These are phyloP conservation scores for Naematelia encephala DNA, from an alignment of 768 basidiomycete species.

Conservation along the genomic window DNA sequence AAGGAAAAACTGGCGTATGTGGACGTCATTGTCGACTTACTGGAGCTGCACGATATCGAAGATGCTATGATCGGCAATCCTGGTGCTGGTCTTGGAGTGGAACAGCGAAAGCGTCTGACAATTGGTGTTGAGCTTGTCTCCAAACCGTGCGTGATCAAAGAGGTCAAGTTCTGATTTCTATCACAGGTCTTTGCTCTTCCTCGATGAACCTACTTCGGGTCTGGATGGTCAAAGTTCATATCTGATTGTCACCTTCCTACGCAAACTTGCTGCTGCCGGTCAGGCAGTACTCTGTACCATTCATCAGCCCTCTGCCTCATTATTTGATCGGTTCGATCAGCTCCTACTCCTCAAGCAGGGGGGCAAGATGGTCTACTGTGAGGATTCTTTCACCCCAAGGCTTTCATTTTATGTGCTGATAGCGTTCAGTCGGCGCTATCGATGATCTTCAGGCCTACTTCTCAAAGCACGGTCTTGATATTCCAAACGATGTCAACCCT, in stretches of 20 bases:
- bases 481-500: conserved; percentile 64
- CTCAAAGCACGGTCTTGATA: conserved; percentile 63
- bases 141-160: conserved; percentile 33
- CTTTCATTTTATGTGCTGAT: no score
- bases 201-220: conserved; percentile 56
- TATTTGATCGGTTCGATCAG: conserved; percentile 78
- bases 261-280: conserved; percentile 57
- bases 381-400: no score
- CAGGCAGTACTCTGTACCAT: conserved; percentile 71
- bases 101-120: conserved; percentile 34
- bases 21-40: conserved; percentile 51
- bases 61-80: conserved; percentile 1
- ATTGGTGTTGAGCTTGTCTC: conserved; percentile 51
- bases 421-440: conserved; percentile 19
- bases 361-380: conserved; percentile 91
- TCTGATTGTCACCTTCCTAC: conserved; percentile 61
- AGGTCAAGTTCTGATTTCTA: conserved; percentile 49
- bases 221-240: conserved; percentile 82
- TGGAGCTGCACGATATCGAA: conserved; percentile 43
- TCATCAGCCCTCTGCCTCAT: conserved; percentile 64
- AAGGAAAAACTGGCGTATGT: conserved; percentile 53
- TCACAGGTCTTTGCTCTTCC: conserved; percentile 53
- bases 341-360: conserved; percentile 63
- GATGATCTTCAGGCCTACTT: conserved; percentile 59
- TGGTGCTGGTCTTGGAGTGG: conserved; percentile 45